phyloP scores from a whole-genome alignment of 192 early-diverging fungal species.

The Gonapodya prolifera region DNA sequence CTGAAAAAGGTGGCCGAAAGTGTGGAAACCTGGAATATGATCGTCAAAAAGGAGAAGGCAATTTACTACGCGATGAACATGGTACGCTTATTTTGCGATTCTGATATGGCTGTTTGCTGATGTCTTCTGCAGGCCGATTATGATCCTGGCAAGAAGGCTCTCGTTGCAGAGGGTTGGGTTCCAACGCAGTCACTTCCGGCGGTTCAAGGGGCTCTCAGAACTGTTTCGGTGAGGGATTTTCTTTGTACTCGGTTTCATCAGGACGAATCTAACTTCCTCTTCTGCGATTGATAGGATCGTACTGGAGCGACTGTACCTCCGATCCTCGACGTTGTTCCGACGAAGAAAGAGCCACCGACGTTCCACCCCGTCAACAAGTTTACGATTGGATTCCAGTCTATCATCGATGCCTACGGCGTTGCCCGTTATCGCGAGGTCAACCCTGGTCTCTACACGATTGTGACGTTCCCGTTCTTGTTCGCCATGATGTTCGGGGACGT shows the following conservation, averaged over 20 bases:
- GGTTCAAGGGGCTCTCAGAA: constrained; percentile 70
- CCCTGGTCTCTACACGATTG: constrained; percentile 90
- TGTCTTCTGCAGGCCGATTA: constrained; percentile 37
- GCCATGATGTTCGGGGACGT: constrained; percentile 99
- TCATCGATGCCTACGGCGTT: constrained; percentile 96
- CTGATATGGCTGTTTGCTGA: background rate
- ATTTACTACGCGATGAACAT: constrained; percentile 93
- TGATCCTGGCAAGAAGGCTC: constrained; percentile 79
- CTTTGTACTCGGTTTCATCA: constrained; percentile 6
- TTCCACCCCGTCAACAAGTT: constrained; percentile 93
- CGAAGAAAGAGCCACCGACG: constrained; percentile 83
- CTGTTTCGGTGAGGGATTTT: constrained; percentile 50
- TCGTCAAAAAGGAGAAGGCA: constrained; percentile 95
- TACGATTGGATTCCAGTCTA: constrained; percentile 89
- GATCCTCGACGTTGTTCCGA: constrained; percentile 73
- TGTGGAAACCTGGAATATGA: constrained; percentile 73
- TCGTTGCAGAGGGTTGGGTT: constrained; percentile 99
- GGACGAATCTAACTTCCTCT: background rate
- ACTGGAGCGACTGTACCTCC: constrained; percentile 83
- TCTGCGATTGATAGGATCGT: constrained; percentile 32
- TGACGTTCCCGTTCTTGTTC: constrained; percentile 99
- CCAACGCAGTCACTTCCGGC: constrained; percentile 71
- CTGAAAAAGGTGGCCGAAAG: constrained; percentile 74
- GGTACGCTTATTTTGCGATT: constrained; percentile 40
- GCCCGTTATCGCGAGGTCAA: constrained; percentile 95